Base-by-base conservation (phyloP, 2,329 filamentous ascomycete species). In the Fusarium compactum region DNA sequence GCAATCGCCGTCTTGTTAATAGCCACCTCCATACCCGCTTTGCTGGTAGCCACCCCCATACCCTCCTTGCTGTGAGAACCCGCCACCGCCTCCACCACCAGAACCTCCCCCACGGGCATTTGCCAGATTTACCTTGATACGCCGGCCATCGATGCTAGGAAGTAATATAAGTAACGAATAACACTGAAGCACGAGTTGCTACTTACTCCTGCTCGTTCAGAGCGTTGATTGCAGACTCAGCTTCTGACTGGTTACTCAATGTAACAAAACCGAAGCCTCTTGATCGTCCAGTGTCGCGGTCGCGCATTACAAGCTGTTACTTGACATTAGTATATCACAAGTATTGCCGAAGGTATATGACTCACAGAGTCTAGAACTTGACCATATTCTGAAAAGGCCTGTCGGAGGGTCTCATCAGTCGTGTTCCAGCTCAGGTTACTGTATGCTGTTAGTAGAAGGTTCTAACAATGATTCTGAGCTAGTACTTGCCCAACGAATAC, bases 201-300 rank as follows among this genome's bases (percentile, higher is more conserved):
- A 47, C 61, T 29, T 29, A 64, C 61, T 56, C 45, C 9, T 46
- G 24, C 1, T 54, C 57, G 22, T 64, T 15, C 10, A 61, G 1
- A 1, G 0, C 8, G 1, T 5, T 6, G 1, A 64, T 8, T 7
- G 57, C 61, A n/a, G 2, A 7, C 0, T 24, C 3, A 3, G 62
- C 65, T 11, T 62, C 38, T 0, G 12, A 2, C 2, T 7, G 4
- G 15, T 0, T 44, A 25, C n/a, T 11, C 11, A 51, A 62, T 11
- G 53, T 62, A 6, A 68, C 57, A 9, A 62, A 66, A 9, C 65
- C 65, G 15, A 58, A 66, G 14, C 65, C 62, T n/a, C 62, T 43
- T n/a, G 62, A 58, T 22, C 62, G 57, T 7, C 50, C 54, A 20
- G 62, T 66, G 4, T 68, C 62, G n/a, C 57, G 47, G 22, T 68